These are phyloP conservation scores for Aegilops speltoides DNA, from an alignment of 176 grass and related monocot species.

Conservation along the genomic window DNA sequence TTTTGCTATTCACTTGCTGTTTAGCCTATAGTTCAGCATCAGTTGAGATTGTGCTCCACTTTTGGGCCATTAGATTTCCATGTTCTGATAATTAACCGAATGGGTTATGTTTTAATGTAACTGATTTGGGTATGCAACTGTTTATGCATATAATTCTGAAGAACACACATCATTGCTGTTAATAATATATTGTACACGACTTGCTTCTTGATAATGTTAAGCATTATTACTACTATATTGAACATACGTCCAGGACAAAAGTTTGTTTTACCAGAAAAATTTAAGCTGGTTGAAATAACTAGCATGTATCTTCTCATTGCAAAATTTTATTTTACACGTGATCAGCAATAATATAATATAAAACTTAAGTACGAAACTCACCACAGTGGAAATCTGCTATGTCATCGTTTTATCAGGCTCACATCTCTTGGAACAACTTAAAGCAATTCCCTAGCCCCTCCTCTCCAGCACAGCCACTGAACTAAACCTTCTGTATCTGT, in stretches of 20 bases:
- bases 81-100: slow-evolving; percentile 25
- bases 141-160: neutral
- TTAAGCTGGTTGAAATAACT: too few species aligned
- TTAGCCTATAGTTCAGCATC: slow-evolving; percentile 20
- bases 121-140: neutral
- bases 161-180: neutral
- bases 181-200: too few species aligned
- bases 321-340: too few species aligned
- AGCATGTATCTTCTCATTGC: too few species aligned
- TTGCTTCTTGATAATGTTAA: too few species aligned
- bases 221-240: too few species aligned
- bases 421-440: neutral
- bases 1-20: slow-evolving; percentile 29
- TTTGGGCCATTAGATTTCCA: slow-evolving; percentile 18
- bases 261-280: neutral
- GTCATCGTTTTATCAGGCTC: too few species aligned
- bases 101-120: neutral
- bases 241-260: too few species aligned
- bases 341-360: too few species aligned
- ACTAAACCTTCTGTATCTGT: too few species aligned
- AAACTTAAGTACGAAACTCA: too few species aligned
- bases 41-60: slow-evolving; percentile 18
- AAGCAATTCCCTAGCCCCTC: slow-evolving; percentile 15
- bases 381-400: too few species aligned
- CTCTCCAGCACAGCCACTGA: neutral